These are phyloP conservation scores for Forsythia viridissima DNA, from an alignment of 257 asterid genomes.

Conservation along the genomic window DNA sequence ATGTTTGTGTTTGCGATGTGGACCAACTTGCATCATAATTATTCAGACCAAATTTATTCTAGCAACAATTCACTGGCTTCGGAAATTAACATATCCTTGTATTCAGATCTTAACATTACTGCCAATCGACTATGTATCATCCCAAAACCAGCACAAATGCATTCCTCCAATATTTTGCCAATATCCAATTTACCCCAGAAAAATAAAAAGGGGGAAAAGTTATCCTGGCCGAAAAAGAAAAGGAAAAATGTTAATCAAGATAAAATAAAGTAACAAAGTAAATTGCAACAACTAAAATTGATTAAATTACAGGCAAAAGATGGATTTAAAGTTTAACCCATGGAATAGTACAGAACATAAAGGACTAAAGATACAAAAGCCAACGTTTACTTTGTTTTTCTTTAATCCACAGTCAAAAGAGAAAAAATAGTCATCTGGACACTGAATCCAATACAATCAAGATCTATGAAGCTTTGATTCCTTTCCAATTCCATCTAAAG, in stretches of 20 bases:
- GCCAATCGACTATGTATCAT: background rate
- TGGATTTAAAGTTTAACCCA: slow-evolving; percentile 15
- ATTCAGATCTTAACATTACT: background rate
- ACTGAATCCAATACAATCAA: slow-evolving; percentile 7
- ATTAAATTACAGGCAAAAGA: slow-evolving; percentile 29
- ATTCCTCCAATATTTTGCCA: slow-evolving; percentile 1
- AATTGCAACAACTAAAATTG: slow-evolving; percentile 27
- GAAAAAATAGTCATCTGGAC: slow-evolving; percentile 23
- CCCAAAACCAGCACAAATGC: slow-evolving; percentile 17
- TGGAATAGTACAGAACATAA: slow-evolving; percentile 14
- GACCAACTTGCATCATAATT: background rate
- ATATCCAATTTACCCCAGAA: slow-evolving; percentile 7
- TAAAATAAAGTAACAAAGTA: slow-evolving; percentile 30
- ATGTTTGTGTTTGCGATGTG: background rate
- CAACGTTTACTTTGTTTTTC: slow-evolving; percentile 29
- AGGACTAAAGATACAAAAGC: slow-evolving; percentile 43
- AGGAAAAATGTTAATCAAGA: slow-evolving; percentile 38
- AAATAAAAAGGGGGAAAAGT: slow-evolving; percentile 21
- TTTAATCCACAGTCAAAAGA: slow-evolving; percentile 38
- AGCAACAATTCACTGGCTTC: background rate
- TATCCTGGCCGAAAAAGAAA: slow-evolving; percentile 26
- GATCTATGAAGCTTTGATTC: slow-evolving; percentile 9
- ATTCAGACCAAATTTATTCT: background rate
- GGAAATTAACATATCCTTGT: background rate
- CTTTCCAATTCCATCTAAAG: background rate